Percentiles rank a stretch among this genome's conserved stretches.
These are phyloP conservation scores for Dendrobium huoshanense DNA, from an alignment of 106 monocot species.

Conservation along the genomic window DNA sequence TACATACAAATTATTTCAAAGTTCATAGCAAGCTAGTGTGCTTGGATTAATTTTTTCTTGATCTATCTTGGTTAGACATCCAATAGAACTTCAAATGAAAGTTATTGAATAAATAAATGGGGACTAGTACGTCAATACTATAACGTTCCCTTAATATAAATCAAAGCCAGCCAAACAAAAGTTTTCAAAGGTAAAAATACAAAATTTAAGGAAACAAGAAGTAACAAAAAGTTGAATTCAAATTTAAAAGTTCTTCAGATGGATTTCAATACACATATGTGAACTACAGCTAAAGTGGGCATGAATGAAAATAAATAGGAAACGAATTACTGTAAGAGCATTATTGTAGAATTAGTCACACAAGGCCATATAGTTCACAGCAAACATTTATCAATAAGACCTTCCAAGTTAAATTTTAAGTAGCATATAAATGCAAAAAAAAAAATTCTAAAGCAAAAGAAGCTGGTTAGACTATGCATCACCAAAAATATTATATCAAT, in stretches of 20 bases:
- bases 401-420: not conserved
- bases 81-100: not conserved
- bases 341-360: not conserved
- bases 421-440: not conserved
- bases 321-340: not conserved
- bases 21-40: not conserved
- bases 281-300: not conserved
- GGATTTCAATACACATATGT: not conserved
- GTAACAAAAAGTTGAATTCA: not conserved
- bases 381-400: not conserved
- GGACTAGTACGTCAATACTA: not conserved
- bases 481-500: not conserved
- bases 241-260: not conserved
- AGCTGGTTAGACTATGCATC: not conserved
- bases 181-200: not conserved
- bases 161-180: not conserved
- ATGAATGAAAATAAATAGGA: not conserved
- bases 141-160: not conserved
- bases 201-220: not conserved
- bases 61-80: not conserved
- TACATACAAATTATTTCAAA: not conserved
- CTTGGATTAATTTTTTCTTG: not conserved
- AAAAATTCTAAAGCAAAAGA: not conserved
- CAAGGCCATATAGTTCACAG: not conserved
- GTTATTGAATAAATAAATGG: not conserved